A percentile compares a stretch with the other conserved stretches of the same genome.
Conservation (phyloP, 306 rosid species). For the Luffa aegyptiaca region DNA sequence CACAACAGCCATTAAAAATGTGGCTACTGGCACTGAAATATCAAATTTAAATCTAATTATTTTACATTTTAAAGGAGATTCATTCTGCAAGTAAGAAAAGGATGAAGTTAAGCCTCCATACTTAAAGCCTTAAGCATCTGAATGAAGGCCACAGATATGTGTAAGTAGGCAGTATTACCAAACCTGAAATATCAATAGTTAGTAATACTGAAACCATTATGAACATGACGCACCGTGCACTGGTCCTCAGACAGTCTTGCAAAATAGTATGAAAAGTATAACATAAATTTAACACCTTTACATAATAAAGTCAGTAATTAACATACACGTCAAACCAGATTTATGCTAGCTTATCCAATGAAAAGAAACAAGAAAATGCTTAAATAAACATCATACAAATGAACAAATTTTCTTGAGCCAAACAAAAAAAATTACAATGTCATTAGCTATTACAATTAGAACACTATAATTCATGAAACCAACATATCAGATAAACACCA, state of each 20-base stretch:
- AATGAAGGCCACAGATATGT: slow-evolving; percentile 96
- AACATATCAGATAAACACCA: not conserved
- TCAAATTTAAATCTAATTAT: slow-evolving; percentile 12
- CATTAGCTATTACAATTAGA: not conserved
- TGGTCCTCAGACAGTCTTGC: not conserved
- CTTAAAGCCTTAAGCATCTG: slow-evolving; percentile 99
- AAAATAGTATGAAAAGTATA: not conserved
- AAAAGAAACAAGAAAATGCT: not conserved
- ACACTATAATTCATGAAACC: not conserved
- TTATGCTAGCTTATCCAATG: not conserved
- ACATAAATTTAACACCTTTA: not conserved
- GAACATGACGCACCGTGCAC: not conserved
- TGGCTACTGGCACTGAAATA: slow-evolving; percentile 94
- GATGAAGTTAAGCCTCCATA: slow-evolving; percentile 19
- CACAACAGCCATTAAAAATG: slow-evolving; percentile 72
- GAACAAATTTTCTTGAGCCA: not conserved
- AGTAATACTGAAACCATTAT: not conserved
- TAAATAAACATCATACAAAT: not conserved
- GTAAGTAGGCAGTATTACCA: slow-evolving; percentile 95
- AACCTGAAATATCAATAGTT: slow-evolving; percentile 43
- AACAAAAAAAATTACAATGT: not conserved
- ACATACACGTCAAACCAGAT: not conserved
- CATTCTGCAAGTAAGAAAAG: not conserved
- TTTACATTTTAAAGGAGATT: not conserved
- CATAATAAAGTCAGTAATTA: no score